Conservation (phyloP, 305 asterid species). For the Andrographis paniculata region DNA sequence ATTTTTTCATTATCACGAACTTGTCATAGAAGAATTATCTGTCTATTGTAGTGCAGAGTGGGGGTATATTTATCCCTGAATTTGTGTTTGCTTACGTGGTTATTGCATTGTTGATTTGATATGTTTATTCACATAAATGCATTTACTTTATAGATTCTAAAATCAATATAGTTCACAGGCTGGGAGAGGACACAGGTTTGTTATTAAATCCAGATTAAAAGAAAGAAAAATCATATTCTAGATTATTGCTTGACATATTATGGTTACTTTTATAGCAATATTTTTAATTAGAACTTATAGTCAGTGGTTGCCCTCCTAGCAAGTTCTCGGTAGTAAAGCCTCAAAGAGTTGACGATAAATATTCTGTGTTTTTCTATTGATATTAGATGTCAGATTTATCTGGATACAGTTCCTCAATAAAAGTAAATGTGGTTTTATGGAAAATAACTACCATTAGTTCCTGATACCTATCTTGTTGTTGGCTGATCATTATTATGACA, state of each 20-base stretch:
- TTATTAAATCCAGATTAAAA: background rate
- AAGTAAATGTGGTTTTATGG: background rate
- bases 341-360: background rate
- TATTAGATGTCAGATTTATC: background rate
- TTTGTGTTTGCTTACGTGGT: constrained; percentile 8
- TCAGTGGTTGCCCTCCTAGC: background rate
- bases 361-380: background rate
- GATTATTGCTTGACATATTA: background rate
- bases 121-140: too few relatives aligned
- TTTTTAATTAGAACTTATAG: background rate
- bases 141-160: too few relatives aligned
- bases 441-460: constrained; percentile 12
- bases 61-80: too few relatives aligned
- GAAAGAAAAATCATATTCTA: background rate
- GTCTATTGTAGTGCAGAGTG: constrained; percentile 2
- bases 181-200: background rate
- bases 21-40: constrained; percentile 1
- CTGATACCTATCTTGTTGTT: constrained; percentile 9
- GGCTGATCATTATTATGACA: constrained; percentile 3
- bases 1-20: background rate
- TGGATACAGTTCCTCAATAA: background rate
- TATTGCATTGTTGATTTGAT: constrained; percentile 1
- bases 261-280: background rate
- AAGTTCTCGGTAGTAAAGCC: background rate
- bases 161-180: background rate